Percentiles rank a stretch among this genome's conserved stretches.
These are phyloP conservation scores for Actinidia chinensis DNA, from an alignment of 179 eudicot species.

Conservation along the genomic window DNA sequence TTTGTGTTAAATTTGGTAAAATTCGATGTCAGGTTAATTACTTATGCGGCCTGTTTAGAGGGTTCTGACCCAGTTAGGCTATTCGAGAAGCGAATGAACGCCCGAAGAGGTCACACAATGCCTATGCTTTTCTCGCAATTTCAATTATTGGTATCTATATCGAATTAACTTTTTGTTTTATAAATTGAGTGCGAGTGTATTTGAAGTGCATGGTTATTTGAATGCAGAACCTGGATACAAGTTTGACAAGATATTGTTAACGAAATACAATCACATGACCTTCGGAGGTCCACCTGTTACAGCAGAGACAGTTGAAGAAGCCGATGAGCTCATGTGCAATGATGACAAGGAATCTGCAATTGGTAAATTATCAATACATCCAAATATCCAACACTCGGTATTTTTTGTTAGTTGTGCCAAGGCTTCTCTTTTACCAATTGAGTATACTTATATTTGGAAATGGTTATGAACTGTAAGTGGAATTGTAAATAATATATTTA, in stretches of 20 bases:
- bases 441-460: neutral
- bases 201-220: neutral
- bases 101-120: slow-evolving; percentile 49
- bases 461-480: neutral
- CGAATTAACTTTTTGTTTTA: neutral
- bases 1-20: neutral
- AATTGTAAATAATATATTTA: neutral
- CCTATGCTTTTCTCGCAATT: no score
- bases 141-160: neutral
- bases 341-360: slow-evolving; percentile 59
- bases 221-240: slow-evolving; percentile 54
- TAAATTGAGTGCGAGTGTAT: neutral
- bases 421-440: neutral
- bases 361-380: slow-evolving; percentile 39
- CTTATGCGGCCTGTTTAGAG: slow-evolving; percentile 80
- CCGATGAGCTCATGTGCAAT: slow-evolving; percentile 46
- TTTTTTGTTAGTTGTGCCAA: neutral
- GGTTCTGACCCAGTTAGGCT: slow-evolving; percentile 83
- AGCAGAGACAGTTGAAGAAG: slow-evolving; percentile 63
- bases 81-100: slow-evolving; percentile 71
- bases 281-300: slow-evolving; percentile 76
- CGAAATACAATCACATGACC: slow-evolving; percentile 75
- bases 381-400: neutral
- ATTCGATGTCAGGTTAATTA: slow-evolving; percentile 43
- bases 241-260: slow-evolving; percentile 60